Percentiles rank a stretch among this genome's conserved stretches.
Conservation (phyloP, 2,329 filamentous ascomycete species). For the Xylariomycetidae sp. region DNA sequence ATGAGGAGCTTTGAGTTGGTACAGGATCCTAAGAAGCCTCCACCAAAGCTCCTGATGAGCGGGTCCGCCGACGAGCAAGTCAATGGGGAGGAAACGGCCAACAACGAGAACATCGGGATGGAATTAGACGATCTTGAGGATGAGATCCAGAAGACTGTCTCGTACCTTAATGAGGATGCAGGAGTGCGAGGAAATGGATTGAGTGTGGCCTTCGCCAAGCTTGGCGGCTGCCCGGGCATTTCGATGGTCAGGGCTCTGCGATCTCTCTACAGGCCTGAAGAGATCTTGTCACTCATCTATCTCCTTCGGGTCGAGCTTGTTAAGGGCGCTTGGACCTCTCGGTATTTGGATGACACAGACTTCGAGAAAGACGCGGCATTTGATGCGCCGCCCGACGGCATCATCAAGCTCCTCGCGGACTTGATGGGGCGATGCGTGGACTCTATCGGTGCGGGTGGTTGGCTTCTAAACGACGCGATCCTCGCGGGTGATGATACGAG, state of each 20-base stretch:
- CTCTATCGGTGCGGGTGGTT: conserved; percentile 67
- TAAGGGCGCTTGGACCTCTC: conserved; percentile 68
- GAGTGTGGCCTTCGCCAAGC: conserved; percentile 62
- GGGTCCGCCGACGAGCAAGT: conserved; percentile 18
- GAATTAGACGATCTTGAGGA: conserved; percentile 56
- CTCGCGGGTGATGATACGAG: conserved; percentile 48
- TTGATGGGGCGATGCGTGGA: conserved; percentile 69
- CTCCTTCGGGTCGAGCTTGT: conserved; percentile 67
- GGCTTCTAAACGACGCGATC: conserved; percentile 59
- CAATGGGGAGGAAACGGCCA: conserved; percentile 20
- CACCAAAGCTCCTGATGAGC: conserved; percentile 25
- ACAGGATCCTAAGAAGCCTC: conserved; percentile 33
- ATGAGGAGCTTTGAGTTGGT: conserved; percentile 64
- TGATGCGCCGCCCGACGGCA: conserved; percentile 54
- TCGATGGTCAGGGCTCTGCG: conserved; percentile 59
- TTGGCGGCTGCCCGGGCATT: conserved; percentile 57
- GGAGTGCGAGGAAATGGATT: conserved; percentile 57
- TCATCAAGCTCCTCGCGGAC: conserved; percentile 65
- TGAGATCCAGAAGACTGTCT: conserved; percentile 62
- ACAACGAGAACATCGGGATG: conserved; percentile 36
- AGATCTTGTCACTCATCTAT: conserved; percentile 66
- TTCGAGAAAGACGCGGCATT: conserved; percentile 40
- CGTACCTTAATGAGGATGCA: conserved; percentile 59
- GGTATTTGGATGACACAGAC: conserved; percentile 56
- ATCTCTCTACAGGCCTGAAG: conserved; percentile 56